phyloP scores from a whole-genome alignment of 345 rosid genomes.

The Lepidium didymum region DNA sequence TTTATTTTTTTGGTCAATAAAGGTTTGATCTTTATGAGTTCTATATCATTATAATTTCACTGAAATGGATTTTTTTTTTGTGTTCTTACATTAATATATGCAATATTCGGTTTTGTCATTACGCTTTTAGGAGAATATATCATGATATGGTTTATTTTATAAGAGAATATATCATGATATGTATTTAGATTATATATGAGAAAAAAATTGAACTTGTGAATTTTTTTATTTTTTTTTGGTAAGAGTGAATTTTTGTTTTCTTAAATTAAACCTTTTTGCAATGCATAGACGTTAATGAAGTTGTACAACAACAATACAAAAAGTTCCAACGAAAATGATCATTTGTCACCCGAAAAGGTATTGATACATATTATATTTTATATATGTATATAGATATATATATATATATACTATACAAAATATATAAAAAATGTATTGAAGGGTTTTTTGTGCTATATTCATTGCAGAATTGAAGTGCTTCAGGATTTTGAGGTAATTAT shows the following conservation, averaged over 20 bases:
- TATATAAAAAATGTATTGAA: background rate
- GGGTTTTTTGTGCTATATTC: background rate
- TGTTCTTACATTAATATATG: background rate
- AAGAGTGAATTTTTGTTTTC: too few relatives aligned
- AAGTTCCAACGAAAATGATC: background rate
- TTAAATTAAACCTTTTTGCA: background rate
- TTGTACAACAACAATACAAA: background rate
- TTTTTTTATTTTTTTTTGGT: too few relatives aligned
- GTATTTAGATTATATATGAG: too few relatives aligned
- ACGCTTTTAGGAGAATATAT: too few relatives aligned
- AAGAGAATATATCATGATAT: background rate
- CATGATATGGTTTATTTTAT: too few relatives aligned
- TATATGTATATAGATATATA: background rate
- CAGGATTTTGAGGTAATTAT: slow-evolving; percentile 4
- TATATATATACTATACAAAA: background rate
- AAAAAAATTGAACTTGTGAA: too few relatives aligned
- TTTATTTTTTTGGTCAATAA: too few relatives aligned
- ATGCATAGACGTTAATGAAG: slow-evolving; percentile 3
- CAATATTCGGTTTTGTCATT: too few relatives aligned
- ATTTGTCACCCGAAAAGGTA: background rate
- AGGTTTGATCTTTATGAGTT: slow-evolving; percentile 2
- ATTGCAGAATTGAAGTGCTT: background rate
- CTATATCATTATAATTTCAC: background rate
- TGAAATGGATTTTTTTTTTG: background rate
- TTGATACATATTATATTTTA: background rate